phyloP scores from a whole-genome alignment of 176 grass and related monocot genomes.

The Juncus inflexus region DNA sequence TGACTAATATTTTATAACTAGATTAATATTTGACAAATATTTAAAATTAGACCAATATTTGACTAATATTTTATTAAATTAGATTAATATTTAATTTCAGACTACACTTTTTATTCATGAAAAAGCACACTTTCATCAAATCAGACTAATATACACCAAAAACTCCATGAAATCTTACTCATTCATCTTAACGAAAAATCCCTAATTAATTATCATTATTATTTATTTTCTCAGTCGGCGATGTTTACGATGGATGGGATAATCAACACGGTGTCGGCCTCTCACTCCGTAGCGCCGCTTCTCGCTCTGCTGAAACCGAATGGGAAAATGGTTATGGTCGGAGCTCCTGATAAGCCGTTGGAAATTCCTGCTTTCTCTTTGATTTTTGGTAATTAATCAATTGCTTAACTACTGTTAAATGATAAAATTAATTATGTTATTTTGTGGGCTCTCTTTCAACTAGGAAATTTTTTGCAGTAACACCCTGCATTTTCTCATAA shows the following conservation, averaged over 20 bases:
- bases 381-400: slow-evolving; percentile 16
- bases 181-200: no score
- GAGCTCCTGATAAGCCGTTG: slow-evolving; percentile 40
- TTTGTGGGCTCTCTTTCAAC: background rate
- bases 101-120: no score
- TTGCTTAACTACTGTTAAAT: background rate
- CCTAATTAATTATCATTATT: background rate
- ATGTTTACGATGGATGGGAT: slow-evolving; percentile 49
- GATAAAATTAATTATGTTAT: background rate
- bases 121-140: no score
- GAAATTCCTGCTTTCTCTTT: slow-evolving; percentile 39
- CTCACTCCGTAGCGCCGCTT: slow-evolving; percentile 27
- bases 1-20: no score
- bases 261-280: slow-evolving; percentile 57
- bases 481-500: background rate
- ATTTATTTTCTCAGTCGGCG: slow-evolving; percentile 21
- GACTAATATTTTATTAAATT: no score
- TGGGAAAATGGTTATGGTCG: slow-evolving; percentile 58
- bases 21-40: no score
- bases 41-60: no score
- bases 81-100: no score
- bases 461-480: background rate
- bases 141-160: no score
- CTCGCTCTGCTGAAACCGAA: slow-evolving; percentile 41
- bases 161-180: no score